Evolutionary conservation across 1,284 basidiomycete genomes (phyloP).

Genomic region (Termitomyces sp.): DNA sequence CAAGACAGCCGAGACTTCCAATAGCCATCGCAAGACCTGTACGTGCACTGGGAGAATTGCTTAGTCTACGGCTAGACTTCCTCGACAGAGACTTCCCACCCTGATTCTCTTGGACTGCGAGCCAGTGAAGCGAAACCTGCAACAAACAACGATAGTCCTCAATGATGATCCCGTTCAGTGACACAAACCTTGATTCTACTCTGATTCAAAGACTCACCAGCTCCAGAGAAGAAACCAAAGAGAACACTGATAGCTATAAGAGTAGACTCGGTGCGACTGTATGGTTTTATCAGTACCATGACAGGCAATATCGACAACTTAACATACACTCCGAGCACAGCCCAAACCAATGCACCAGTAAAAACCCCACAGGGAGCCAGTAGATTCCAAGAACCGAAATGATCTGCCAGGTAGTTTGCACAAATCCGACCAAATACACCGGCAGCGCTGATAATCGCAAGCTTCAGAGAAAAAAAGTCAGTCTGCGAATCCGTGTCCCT

Average conservation of each 20-base stretch:
- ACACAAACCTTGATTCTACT: neutral
- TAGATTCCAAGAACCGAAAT: constrained; percentile 21
- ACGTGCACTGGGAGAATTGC: constrained; percentile 14
- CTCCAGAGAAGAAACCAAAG: constrained; percentile 23
- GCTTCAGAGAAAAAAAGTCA: constrained; percentile 8
- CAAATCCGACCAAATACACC: constrained; percentile 20
- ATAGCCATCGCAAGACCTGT: constrained; percentile 19
- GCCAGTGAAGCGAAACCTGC: constrained; percentile 18
- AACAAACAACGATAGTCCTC: constrained; percentile 20
- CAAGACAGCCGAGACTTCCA: constrained; percentile 16
- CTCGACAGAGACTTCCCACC: constrained; percentile 14
- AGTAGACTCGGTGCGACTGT: constrained; percentile 17
- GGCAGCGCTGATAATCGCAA: constrained; percentile 23
- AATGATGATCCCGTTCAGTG: constrained; percentile 18
- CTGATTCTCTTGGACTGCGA: constrained; percentile 20
- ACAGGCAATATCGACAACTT: constrained; percentile 24
- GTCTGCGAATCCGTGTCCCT: neutral
- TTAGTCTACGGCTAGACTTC: neutral
- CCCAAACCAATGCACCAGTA: constrained; percentile 20
- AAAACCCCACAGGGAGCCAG: constrained; percentile 15
- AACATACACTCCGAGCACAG: constrained; percentile 21
- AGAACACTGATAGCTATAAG: constrained; percentile 20
- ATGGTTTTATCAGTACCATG: neutral
- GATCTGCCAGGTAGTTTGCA: constrained; percentile 22
- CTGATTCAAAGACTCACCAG: constrained; percentile 14